phyloP scores from a whole-genome alignment of 805 yeast species.

The Zygoascus ofunaensis region DNA sequence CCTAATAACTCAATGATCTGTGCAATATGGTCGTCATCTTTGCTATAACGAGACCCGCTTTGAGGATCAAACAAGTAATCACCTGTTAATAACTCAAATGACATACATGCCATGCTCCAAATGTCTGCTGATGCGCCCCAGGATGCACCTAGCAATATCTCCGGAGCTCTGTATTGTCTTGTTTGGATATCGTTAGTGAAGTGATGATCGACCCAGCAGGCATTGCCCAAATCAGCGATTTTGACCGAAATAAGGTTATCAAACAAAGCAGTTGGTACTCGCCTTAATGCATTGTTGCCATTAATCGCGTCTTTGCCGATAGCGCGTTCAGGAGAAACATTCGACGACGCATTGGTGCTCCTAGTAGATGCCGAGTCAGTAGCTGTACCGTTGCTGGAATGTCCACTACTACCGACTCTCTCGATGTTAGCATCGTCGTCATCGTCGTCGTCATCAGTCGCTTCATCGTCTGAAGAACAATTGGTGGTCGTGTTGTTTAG shows the following conservation, averaged over 20 bases:
- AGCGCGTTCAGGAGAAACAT: constrained; percentile 1
- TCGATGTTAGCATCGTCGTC: constrained; percentile 3
- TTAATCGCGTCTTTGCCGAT: not conserved
- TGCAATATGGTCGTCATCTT: constrained; percentile 94
- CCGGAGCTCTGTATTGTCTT: constrained; percentile 88
- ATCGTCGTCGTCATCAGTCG: constrained; percentile 4
- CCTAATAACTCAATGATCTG: constrained; percentile 84
- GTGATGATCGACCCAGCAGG: constrained; percentile 73
- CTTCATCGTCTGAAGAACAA: not conserved
- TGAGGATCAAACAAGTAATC: constrained; percentile 91
- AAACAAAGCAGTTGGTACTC: constrained; percentile 16
- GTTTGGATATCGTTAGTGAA: constrained; percentile 88
- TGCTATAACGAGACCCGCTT: constrained; percentile 46
- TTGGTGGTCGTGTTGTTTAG: not conserved
- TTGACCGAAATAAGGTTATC: constrained; percentile 63
- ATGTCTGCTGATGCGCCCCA: constrained; percentile 97
- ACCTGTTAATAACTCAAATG: constrained; percentile 87
- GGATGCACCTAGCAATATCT: constrained; percentile 62
- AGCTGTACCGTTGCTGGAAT: not conserved
- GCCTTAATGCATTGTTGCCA: not conserved
- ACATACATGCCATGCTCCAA: constrained; percentile 91
- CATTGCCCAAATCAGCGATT: constrained; percentile 90
- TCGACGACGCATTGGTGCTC: not conserved
- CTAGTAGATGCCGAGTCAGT: not conserved
- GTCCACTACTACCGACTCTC: not conserved